Percentiles rank a stretch among this genome's conserved stretches.
Evolutionary conservation across 1,284 basidiomycete species (phyloP).

Genomic region (Macrocystidia cucumis): DNA sequence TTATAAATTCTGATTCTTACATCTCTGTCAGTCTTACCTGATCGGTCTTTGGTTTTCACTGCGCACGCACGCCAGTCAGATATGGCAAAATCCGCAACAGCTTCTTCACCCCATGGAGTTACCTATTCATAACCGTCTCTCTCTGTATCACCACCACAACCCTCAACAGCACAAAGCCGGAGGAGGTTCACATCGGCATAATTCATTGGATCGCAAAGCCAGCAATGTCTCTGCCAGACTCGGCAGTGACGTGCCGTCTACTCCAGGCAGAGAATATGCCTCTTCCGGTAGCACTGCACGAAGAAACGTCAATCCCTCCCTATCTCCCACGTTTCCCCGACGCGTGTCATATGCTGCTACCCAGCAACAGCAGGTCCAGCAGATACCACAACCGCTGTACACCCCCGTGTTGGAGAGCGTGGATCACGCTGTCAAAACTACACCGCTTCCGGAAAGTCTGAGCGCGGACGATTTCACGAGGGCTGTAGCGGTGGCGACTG

Average conservation of each 20-base stretch:
- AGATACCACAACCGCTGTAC: slow-evolving; percentile 37
- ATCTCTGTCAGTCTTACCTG: slow-evolving; percentile 74
- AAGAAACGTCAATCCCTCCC: neutral
- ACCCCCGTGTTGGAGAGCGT: slow-evolving; percentile 76
- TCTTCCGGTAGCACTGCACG: neutral
- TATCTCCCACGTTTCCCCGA: slow-evolving; percentile 32
- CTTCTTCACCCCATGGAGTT: slow-evolving; percentile 67
- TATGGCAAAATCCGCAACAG: slow-evolving; percentile 97
- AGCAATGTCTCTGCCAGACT: slow-evolving; percentile 28
- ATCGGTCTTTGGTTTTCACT: slow-evolving; percentile 99
- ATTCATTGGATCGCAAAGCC: slow-evolving; percentile 33
- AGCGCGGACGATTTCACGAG: slow-evolving; percentile 85
- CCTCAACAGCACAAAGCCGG: slow-evolving; percentile 19
- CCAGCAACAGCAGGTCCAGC: too few species aligned
- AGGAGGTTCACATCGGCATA: slow-evolving; percentile 14
- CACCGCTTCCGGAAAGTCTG: slow-evolving; percentile 57
- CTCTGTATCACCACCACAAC: slow-evolving; percentile 69
- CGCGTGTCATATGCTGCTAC: slow-evolving; percentile 53
- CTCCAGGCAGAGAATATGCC: neutral
- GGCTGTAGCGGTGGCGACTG: slow-evolving; percentile 87
- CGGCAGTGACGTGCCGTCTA: neutral
- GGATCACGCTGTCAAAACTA: slow-evolving; percentile 62
- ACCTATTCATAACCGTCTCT: slow-evolving; percentile 52
- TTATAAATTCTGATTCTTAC: slow-evolving; percentile 6
- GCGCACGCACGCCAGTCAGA: slow-evolving; percentile 95